Evolutionary conservation across 441 rosid species (phyloP).

Genomic region (Melastoma candidum): DNA sequence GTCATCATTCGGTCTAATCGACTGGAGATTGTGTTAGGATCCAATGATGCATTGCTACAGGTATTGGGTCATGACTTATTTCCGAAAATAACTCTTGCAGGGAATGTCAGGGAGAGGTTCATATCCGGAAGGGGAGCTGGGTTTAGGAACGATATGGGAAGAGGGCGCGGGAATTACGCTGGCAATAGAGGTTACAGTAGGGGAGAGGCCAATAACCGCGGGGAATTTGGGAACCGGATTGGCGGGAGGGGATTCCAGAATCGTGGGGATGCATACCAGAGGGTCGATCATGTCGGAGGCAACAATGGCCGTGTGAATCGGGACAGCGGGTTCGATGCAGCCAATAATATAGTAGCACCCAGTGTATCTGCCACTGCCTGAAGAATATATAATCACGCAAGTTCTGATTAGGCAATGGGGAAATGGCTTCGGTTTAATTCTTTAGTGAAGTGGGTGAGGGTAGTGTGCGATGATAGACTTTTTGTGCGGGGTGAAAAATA

Average conservation of each 20-base stretch:
- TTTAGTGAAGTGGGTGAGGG: no score
- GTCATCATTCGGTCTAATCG: no score
- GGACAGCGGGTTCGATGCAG: constrained; percentile 26
- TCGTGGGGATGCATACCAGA: constrained; percentile 56
- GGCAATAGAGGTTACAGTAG: constrained; percentile 57
- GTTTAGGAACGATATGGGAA: constrained; percentile 59
- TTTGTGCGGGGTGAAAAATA: no score
- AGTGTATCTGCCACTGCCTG: constrained; percentile 50
- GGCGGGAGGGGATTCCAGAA: constrained; percentile 38
- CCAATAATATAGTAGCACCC: constrained; percentile 29
- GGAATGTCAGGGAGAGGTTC: constrained; percentile 52
- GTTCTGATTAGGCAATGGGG: constrained; percentile 8
- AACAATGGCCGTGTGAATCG: constrained; percentile 40
- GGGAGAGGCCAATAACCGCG: constrained; percentile 36
- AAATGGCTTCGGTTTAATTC: constrained; percentile 9
- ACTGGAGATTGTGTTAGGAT: no score
- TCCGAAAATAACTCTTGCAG: constrained; percentile 23
- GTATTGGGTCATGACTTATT: background rate
- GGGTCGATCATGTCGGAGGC: constrained; percentile 35
- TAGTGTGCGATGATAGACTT: no score
- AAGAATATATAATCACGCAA: constrained; percentile 8
- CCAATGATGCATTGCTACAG: no score
- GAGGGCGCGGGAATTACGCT: constrained; percentile 69
- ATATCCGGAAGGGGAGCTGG: constrained; percentile 44
- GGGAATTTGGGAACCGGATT: constrained; percentile 54